Conservation (phyloP, 257 asterid genomes). For the Verbascum thapsus region DNA sequence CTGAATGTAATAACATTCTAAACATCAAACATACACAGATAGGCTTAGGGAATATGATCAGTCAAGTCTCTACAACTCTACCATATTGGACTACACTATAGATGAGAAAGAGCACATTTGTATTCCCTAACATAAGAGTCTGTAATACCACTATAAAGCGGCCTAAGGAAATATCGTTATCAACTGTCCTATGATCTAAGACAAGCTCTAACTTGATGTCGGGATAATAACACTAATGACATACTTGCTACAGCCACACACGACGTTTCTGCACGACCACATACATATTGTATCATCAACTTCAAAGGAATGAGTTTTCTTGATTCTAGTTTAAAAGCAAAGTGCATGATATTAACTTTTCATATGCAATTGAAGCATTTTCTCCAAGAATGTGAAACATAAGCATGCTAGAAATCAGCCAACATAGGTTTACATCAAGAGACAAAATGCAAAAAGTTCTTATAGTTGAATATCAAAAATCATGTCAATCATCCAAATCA, state of each 20-base stretch:
- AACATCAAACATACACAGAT: neutral
- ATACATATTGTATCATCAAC: neutral
- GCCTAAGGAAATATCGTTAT: neutral
- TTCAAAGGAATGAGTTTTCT: neutral
- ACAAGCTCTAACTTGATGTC: too few species aligned
- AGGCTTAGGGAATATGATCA: neutral
- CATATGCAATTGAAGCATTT: conserved; percentile 10
- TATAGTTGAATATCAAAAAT: conserved; percentile 12
- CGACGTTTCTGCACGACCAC: neutral
- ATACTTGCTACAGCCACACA: too few species aligned
- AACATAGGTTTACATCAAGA: conserved; percentile 13
- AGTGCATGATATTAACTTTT: neutral
- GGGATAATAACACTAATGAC: too few species aligned
- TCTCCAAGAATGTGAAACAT: neutral
- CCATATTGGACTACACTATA: too few species aligned
- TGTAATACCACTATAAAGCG: neutral
- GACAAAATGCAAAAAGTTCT: conserved; percentile 15
- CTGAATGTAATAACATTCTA: neutral
- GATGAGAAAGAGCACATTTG: neutral
- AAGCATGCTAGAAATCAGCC: neutral
- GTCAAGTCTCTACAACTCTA: neutral
- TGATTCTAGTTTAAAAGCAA: neutral
- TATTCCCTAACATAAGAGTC: too few species aligned
- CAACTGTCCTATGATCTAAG: too few species aligned
- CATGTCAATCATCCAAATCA: conserved; percentile 27